Evolutionary conservation across 2,329 filamentous ascomycete genomes (phyloP).

Genomic region (Penicillium janthinellum): DNA sequence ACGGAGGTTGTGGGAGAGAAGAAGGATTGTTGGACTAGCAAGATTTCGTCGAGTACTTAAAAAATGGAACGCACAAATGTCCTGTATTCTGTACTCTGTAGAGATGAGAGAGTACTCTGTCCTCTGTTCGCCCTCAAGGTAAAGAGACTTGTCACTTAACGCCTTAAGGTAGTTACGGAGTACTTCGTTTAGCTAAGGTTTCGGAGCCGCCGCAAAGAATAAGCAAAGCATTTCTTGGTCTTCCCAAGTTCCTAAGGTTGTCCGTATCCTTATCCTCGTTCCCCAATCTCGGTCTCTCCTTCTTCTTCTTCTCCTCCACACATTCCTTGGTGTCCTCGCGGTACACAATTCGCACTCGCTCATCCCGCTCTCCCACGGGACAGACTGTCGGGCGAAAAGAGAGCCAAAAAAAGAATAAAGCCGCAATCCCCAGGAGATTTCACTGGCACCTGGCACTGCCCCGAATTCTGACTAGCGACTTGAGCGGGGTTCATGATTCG

Average conservation of each 20-base stretch:
- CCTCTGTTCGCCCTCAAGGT: not conserved
- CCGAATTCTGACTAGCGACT: constrained; percentile 19
- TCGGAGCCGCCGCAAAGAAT: not conserved
- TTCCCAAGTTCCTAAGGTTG: not conserved
- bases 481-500: constrained; percentile 23
- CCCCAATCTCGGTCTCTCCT: not conserved
- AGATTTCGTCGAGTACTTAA: too few species aligned
- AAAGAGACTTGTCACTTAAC: not conserved
- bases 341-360: not conserved
- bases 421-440: not conserved
- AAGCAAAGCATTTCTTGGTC: not conserved
- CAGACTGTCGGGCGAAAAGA: not conserved
- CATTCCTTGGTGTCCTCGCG: not conserved
- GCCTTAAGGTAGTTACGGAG: too few species aligned
- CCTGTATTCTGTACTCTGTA: too few species aligned
- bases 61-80: too few species aligned
- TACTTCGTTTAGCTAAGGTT: constrained; percentile 1
- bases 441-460: constrained; percentile 9
- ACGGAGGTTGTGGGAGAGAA: too few species aligned
- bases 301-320: not conserved
- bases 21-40: too few species aligned
- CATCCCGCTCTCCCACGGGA: not conserved
- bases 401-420: not conserved
- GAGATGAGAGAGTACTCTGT: not conserved
- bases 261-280: too few species aligned